Base-by-base conservation (phyloP, 2,329 filamentous ascomycete species). In the Coniella vitis region DNA sequence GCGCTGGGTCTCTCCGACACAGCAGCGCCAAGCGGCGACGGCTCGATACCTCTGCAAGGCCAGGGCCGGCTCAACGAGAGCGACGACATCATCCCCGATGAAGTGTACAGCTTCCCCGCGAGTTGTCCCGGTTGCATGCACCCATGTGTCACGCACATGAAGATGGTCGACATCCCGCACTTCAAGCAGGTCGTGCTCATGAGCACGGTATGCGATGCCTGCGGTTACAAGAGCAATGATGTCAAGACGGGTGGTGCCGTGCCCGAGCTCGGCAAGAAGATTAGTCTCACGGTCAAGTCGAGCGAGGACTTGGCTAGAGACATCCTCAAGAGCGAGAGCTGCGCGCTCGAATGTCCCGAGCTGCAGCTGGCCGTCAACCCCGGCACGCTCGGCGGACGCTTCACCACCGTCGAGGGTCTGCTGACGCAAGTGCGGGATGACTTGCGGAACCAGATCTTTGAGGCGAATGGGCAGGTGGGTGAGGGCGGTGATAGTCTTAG, bases 151-250 rank as follows among this genome's bases (percentile, higher is more conserved):
- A 95, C 94, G 9, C 90, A 95, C 68, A 96, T 96, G 89, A 95
- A 96, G 74, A 95, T 95, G 84, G 89, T 97, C 49, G 89, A 95
- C 61, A 96, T 98, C 54, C 93, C 93, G 1, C 86, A 95, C 70
- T 98, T 98, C 73, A 95, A 96, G 70, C 88, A 97, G 63, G 93
- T 98, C 3, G 84, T 96, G 36, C 76, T 98, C 59, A 97, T 95
- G 87, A 90, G 84, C 58, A 97, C 91, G 2, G 84, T 89, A 22
- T 98, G 93, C 69, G 84, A 91, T 22, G 77, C 85, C 65, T 98
- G 93, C 64, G 91, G 91, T 50, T 95, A 97, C 73, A 85, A 89
- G 54, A 93, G 86, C 58, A 97, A 95, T 67, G 93, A 98, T 65
- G 89, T 98, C 64, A 97, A 97, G 76, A 97, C 93, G 1, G 93